These are phyloP conservation scores for Pelargonium fulgidum DNA, from an alignment of 441 rosid species.

Conservation along the genomic window DNA sequence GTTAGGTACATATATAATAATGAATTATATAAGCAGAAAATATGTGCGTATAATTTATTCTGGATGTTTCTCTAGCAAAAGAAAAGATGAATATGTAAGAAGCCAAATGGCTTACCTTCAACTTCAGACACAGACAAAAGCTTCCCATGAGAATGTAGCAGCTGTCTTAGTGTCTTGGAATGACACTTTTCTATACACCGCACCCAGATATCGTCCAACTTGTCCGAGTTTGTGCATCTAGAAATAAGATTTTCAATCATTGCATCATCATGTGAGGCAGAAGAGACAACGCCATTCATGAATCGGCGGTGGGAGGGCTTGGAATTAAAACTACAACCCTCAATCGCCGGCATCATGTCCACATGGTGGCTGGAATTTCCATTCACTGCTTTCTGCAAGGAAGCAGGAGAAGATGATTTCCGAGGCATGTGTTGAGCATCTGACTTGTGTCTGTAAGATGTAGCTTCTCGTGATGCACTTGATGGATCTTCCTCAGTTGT, in stretches of 20 bases:
- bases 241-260: constrained; percentile 36
- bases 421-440: constrained; percentile 40
- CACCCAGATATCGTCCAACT: constrained; percentile 66
- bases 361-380: constrained; percentile 30
- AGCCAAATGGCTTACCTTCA: constrained; percentile 48
- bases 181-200: constrained; percentile 83
- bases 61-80: constrained; percentile 8
- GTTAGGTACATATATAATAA: neutral
- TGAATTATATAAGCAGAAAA: neutral
- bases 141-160: constrained; percentile 66
- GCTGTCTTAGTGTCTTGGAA: constrained; percentile 80
- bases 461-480: constrained; percentile 59
- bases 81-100: constrained; percentile 8
- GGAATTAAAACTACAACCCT: constrained; percentile 38
- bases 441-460: constrained; percentile 45
- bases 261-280: constrained; percentile 38
- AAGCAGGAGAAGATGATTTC: constrained; percentile 53
- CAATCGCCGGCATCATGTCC: constrained; percentile 4
- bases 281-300: constrained; percentile 31
- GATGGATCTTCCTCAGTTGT: constrained; percentile 76
- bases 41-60: neutral
- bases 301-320: constrained; percentile 36
- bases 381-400: constrained; percentile 39
- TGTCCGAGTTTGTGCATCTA: constrained; percentile 48
- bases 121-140: constrained; percentile 76